Percentiles rank a stretch among this genome's conserved stretches.
These are phyloP conservation scores for Acacia melanoxylon DNA, from an alignment of 306 rosid species.

Conservation along the genomic window DNA sequence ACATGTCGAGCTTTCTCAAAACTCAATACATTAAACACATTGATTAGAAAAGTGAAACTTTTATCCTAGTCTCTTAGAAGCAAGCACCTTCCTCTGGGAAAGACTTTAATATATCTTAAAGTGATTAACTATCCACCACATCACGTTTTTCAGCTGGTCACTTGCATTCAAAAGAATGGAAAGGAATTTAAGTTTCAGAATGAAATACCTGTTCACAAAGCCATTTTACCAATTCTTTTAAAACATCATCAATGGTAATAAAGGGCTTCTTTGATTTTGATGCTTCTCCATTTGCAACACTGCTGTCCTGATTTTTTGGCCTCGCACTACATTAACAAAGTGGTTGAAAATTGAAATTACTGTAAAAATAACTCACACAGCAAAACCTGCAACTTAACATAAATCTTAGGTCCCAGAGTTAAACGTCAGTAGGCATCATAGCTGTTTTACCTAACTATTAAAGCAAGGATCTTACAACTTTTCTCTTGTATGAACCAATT, in stretches of 20 bases:
- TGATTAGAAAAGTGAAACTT: background rate
- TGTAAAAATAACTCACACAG: slow-evolving; percentile 22
- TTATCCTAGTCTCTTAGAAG: background rate
- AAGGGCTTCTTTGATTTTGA: slow-evolving; percentile 65
- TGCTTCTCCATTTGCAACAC: slow-evolving; percentile 62
- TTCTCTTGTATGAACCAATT: slow-evolving; percentile 97
- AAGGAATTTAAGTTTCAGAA: slow-evolving; percentile 12
- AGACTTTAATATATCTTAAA: slow-evolving; percentile 19
- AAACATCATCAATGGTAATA: slow-evolving; percentile 76
- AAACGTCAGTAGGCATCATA: slow-evolving; percentile 4
- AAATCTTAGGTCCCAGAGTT: slow-evolving; percentile 23
- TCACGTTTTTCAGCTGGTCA: slow-evolving; percentile 9
- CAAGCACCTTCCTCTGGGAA: slow-evolving; percentile 12
- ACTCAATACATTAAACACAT: background rate
- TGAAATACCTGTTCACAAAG: slow-evolving; percentile 89
- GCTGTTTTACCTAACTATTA: slow-evolving; percentile 69
- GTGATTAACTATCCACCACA: background rate
- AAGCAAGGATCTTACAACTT: slow-evolving; percentile 94
- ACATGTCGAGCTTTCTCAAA: background rate
- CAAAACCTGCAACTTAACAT: background rate
- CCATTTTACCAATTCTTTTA: slow-evolving; percentile 93
- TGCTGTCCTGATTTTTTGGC: slow-evolving; percentile 61
- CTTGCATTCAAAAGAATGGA: background rate
- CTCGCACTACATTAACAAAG: slow-evolving; percentile 63
- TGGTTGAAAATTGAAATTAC: slow-evolving; percentile 9